These are phyloP conservation scores for Ambrosiella cleistominuta DNA, from an alignment of 2,329 filamentous ascomycete genomes.

Conservation along the genomic window DNA sequence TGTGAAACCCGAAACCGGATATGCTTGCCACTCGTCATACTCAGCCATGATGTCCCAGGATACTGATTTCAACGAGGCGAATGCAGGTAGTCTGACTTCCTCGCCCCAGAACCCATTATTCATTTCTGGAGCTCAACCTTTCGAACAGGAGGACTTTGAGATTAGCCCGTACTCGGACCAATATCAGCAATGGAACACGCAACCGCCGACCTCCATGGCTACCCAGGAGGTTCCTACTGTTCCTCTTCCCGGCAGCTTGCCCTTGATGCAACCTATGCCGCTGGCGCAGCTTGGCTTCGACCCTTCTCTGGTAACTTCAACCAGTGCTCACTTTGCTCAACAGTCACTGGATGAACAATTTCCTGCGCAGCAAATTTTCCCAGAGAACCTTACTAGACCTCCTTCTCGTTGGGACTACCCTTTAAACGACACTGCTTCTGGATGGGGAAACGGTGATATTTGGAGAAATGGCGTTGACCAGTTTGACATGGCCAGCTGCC, in stretches of 20 bases:
- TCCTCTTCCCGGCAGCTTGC: background rate
- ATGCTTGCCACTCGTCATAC: background rate
- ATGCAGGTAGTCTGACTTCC: background rate
- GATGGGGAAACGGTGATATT: background rate
- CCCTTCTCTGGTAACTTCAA: background rate
- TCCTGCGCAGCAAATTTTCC: background rate
- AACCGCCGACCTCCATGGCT: background rate
- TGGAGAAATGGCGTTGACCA: background rate
- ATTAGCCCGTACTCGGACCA: background rate
- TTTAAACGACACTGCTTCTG: background rate
- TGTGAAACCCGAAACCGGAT: background rate
- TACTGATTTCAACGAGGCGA: background rate
- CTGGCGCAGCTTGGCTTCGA: background rate
- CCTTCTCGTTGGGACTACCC: background rate
- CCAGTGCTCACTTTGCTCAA: background rate
- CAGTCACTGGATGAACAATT: background rate
- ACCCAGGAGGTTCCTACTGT: background rate
- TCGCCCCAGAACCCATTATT: background rate
- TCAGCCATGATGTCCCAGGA: background rate
- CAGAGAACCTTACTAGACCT: background rate
- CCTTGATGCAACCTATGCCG: background rate
- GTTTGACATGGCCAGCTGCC: background rate
- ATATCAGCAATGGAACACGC: background rate
- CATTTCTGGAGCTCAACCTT: background rate
- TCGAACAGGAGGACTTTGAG: conserved; percentile 3